These are phyloP conservation scores for Wickerhamomyces bovis DNA, from an alignment of 805 yeast genomes.

Conservation along the genomic window DNA sequence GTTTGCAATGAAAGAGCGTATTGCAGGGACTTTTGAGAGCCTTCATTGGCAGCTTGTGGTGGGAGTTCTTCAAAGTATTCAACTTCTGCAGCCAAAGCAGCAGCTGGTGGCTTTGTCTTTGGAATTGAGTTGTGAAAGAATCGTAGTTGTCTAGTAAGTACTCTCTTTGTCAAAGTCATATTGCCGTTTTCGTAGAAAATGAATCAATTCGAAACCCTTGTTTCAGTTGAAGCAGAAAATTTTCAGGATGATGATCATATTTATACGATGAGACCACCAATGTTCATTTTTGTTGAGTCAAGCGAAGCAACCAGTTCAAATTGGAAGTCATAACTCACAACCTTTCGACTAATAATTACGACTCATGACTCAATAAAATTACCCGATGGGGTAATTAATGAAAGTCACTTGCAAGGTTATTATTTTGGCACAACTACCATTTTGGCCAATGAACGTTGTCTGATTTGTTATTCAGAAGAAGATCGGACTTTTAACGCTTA, in stretches of 20 bases:
- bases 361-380: background rate
- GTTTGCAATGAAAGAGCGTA: slow-evolving; percentile 26
- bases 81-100: background rate
- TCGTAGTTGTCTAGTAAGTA: background rate
- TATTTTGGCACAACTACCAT: too few species aligned
- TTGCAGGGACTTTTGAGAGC: slow-evolving; percentile 14
- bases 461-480: background rate
- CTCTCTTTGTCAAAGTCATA: background rate
- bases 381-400: background rate
- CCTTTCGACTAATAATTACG: background rate
- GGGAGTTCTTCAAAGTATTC: background rate
- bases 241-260: background rate
- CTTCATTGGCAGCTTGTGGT: background rate
- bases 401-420: background rate
- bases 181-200: background rate
- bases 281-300: background rate
- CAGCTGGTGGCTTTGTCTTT: background rate
- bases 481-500: background rate
- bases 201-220: background rate
- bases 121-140: background rate
- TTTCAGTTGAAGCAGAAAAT: background rate
- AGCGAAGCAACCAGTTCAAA: background rate
- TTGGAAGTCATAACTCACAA: background rate
- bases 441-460: background rate
- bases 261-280: background rate